Conservation (phyloP, 139 green algal species). For the Closterium sp. region DNA sequence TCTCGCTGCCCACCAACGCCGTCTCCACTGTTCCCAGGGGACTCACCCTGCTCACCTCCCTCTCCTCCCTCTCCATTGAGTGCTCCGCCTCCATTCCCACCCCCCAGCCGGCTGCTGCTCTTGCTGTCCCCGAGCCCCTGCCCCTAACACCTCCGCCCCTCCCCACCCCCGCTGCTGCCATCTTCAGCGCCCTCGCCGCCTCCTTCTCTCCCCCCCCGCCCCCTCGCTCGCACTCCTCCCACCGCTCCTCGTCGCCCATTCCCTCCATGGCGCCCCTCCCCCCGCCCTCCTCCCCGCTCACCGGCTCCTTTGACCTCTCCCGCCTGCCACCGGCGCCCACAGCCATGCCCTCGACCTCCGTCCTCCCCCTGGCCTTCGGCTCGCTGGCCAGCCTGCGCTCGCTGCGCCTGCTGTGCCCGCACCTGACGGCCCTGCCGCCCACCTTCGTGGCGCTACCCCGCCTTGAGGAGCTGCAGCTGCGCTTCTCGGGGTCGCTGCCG, state of each 20-base stretch:
- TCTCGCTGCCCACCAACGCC: conserved; percentile 13
- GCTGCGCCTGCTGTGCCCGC: conserved; percentile 5
- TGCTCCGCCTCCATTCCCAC: conserved; percentile 5
- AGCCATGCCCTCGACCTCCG: neutral
- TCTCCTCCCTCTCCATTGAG: neutral
- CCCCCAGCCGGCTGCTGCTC: neutral
- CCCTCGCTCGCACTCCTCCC: neutral
- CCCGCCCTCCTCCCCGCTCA: neutral
- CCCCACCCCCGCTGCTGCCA: neutral
- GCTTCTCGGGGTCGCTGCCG: conserved; percentile 10
- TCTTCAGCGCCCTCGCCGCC: conserved; percentile 8
- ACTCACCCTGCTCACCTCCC: neutral
- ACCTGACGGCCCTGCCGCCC: conserved; percentile 2
- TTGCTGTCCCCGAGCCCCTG: neutral
- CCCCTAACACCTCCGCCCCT: neutral
- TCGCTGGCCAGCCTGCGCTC: neutral
- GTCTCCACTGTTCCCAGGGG: neutral
- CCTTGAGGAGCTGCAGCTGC: conserved; percentile 10
- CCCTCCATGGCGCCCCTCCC: neutral
- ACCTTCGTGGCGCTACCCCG: conserved; percentile 7
- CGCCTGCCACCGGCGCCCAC: neutral
- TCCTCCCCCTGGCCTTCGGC: neutral
- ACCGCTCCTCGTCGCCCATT: conserved; percentile 2
- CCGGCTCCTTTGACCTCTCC: neutral
- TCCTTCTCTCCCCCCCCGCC: neutral